Conservation (phyloP, 306 rosid genomes). For the Ormosia semicastrata region DNA sequence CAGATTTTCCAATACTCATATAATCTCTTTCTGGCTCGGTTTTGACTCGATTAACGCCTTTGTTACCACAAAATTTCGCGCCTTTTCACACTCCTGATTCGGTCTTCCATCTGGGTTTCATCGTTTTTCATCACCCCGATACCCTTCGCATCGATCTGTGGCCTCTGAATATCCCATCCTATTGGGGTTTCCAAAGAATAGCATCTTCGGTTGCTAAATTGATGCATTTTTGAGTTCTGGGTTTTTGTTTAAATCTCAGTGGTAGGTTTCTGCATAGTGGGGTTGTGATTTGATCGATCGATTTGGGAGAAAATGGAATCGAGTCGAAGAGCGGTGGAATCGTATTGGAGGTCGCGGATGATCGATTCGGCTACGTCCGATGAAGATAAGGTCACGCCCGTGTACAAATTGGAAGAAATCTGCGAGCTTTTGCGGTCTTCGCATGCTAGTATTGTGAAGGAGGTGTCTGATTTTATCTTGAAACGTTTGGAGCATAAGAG, state of each 20-base stretch:
- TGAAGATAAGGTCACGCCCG: slow-evolving; percentile 93
- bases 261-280: slow-evolving; percentile 1
- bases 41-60: slow-evolving; percentile 1
- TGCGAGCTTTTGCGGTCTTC: slow-evolving; percentile 85
- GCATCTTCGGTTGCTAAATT: too few relatives aligned
- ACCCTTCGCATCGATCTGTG: slow-evolving; percentile 18
- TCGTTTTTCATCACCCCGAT: not conserved
- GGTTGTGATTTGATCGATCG: slow-evolving; percentile 15
- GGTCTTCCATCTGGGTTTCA: not conserved
- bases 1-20: not conserved
- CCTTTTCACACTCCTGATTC: not conserved
- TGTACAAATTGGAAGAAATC: slow-evolving; percentile 86
- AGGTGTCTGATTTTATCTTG: slow-evolving; percentile 75
- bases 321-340: slow-evolving; percentile 97
- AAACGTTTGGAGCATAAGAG: slow-evolving; percentile 90
- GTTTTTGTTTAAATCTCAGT: slow-evolving; percentile 13
- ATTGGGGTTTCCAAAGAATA: too few relatives aligned
- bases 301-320: slow-evolving; percentile 69
- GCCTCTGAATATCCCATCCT: too few relatives aligned
- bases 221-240: not conserved
- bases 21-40: not conserved
- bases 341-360: slow-evolving; percentile 90
- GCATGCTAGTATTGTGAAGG: slow-evolving; percentile 87
- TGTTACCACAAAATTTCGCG: not conserved
- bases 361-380: slow-evolving; percentile 87